Base-by-base conservation (phyloP, 2,329 filamentous ascomycete species). In the Colletotrichum tamarilloi region DNA sequence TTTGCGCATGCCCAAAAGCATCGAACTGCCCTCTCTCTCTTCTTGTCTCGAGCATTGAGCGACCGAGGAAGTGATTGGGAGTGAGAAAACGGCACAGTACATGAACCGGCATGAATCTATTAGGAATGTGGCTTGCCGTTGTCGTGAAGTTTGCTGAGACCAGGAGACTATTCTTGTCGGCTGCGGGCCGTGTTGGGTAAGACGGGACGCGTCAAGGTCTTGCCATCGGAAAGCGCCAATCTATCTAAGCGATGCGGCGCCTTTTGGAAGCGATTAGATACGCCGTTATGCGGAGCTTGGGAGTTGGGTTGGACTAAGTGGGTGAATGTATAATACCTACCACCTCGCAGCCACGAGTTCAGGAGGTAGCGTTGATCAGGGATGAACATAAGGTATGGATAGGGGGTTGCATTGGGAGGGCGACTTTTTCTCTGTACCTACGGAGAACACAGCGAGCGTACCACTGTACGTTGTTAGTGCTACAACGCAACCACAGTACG, bases 181-280 rank as follows among this genome's bases (percentile, higher is more conserved):
- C 26, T 28, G 38, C 64, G 35, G 64, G 28, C 68, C 65, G 57
- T 42, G 64, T 55, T 59, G 16, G 66, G 53, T 64, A 59, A 72
- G 69, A 64, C 66, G 67, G 42, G 69, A 64, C 69, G 69, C 66
- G 59, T 69, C 66, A 22, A 69, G 38, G 58, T 12, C 35, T 64
- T 60, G 58, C 19, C 32, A 28, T 42, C 30, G 30, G 22, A 57
- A 46, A 16, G 28, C 28, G 6, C n/a, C 42, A 63, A 62, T 68
- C n/a, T 68, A 62, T 68, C n/a, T 68, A 56, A 71, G 60, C 56
- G 56, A 52, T 32, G 49, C 57, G 60, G 42, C 28, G 32, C 53
- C 14, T 26, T 24, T 30, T 32, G 16, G 19, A 53, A 28, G 26
- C n/a, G 52, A 49, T 49, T n/a, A 49, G 42, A 22, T 22, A 49